A percentile compares a stretch with the other conserved stretches of the same genome.
Evolutionary conservation across 2,329 filamentous ascomycete species (phyloP).

Genomic region (Neofusicoccum parvum): DNA sequence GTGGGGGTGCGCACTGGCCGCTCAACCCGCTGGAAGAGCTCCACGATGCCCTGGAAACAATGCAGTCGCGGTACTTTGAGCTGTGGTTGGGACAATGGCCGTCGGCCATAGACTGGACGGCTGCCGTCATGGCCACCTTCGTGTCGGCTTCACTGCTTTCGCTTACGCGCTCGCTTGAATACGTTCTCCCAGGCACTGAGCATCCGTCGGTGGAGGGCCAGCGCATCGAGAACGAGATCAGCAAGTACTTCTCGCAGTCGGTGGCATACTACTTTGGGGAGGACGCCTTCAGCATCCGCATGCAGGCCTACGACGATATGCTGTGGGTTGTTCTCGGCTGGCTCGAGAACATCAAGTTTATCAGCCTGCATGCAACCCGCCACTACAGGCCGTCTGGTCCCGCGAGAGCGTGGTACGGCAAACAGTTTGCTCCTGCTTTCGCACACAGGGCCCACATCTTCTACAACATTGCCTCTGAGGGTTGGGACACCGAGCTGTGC

Average conservation of each 20-base stretch:
- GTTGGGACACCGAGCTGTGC: conserved; percentile 83
- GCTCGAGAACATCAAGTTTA: conserved; percentile 80
- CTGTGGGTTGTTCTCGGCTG: conserved; percentile 93
- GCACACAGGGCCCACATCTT: conserved; percentile 83
- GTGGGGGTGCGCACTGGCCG: conserved; percentile 2
- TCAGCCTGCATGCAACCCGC: conserved; percentile 66
- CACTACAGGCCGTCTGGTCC: conserved; percentile 53
- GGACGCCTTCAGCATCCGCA: conserved; percentile 71
- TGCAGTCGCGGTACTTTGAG: conserved; percentile 79
- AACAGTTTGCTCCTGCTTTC: conserved; percentile 73
- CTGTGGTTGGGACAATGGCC: conserved; percentile 82
- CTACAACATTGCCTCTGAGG: conserved; percentile 75
- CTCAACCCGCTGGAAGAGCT: conserved; percentile 37
- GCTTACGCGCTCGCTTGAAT: conserved; percentile 63
- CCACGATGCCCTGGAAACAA: conserved; percentile 64
- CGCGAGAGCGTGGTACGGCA: conserved; percentile 67
- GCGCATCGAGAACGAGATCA: conserved; percentile 75
- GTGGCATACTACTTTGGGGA: conserved; percentile 85
- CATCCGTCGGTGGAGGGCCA: conserved; percentile 38
- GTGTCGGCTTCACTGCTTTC: conserved; percentile 72
- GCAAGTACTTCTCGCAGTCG: conserved; percentile 77
- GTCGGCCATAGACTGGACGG: conserved; percentile 88
- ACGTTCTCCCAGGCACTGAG: conserved; percentile 42
- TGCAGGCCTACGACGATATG: conserved; percentile 89
- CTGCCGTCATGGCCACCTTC: conserved; percentile 79